A percentile compares a stretch with the other conserved stretches of the same genome.
These are phyloP conservation scores for Corymbia maculata DNA, from an alignment of 345 rosid species.

Conservation along the genomic window DNA sequence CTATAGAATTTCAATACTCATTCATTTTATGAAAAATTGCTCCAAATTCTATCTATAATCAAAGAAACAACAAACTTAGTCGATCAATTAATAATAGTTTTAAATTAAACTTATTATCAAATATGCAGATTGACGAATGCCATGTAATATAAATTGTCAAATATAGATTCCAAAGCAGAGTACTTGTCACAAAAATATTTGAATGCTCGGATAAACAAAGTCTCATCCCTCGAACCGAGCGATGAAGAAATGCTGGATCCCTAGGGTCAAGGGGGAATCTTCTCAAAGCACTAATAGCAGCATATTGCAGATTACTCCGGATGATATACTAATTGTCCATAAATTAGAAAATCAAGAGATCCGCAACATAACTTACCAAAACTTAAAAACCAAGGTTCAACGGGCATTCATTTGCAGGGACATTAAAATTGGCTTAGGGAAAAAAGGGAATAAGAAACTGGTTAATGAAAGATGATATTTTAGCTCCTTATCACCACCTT, in stretches of 20 bases:
- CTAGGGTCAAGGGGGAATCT: conserved; percentile 97
- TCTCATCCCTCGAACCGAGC: no score
- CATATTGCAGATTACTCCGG: conserved; percentile 87
- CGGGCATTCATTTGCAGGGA: neutral
- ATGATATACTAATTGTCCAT: conserved; percentile 40
- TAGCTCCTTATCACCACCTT: conserved; percentile 96
- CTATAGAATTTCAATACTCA: no score
- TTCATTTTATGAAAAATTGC: neutral
- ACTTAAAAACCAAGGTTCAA: neutral
- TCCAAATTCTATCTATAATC: neutral
- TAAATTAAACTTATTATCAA: no score
- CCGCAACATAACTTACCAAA: neutral
- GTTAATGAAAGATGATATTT: neutral
- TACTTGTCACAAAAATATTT: neutral
- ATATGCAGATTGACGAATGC: neutral
- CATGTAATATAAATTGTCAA: neutral
- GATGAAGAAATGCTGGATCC: conserved; percentile 70
- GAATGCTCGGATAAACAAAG: neutral
- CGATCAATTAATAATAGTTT: no score
- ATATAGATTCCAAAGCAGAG: neutral
- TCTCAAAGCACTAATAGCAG: conserved; percentile 85
- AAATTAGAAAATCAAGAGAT: neutral
- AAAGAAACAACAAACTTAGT: neutral
- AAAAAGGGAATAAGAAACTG: neutral
- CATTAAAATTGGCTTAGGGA: neutral